phyloP scores from a whole-genome alignment of 441 rosid genomes.

The Kokia cookei region DNA sequence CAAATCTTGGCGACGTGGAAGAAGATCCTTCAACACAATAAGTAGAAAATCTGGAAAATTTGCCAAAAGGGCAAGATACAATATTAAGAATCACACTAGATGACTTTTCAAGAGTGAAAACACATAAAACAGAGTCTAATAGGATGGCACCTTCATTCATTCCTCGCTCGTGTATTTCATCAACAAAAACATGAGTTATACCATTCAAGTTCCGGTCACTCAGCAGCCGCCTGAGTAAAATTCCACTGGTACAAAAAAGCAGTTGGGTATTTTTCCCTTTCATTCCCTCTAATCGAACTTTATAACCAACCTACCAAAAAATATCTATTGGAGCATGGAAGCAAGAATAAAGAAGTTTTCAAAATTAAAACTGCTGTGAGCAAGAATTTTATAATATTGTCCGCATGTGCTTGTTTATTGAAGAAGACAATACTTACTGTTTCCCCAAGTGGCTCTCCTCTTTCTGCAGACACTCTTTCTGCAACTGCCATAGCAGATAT shows the following conservation, averaged over 20 bases:
- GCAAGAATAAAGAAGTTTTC: conserved; percentile 38
- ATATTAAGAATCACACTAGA: background rate
- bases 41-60: conserved; percentile 70
- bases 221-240: conserved; percentile 79
- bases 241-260: conserved; percentile 98
- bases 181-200: conserved; percentile 94
- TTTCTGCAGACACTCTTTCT: conserved; percentile 94
- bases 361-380: conserved; percentile 10
- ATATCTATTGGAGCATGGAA: conserved; percentile 44
- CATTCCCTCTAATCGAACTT: conserved; percentile 98
- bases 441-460: conserved; percentile 99
- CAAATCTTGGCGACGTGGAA: conserved; percentile 90
- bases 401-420: background rate
- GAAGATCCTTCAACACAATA: conserved; percentile 95
- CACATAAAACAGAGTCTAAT: conserved; percentile 1
- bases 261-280: conserved; percentile 92
- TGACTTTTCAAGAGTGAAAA: conserved; percentile 9
- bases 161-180: conserved; percentile 99
- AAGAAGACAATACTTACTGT: conserved; percentile 52
- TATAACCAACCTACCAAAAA: conserved; percentile 92
- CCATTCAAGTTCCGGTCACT: conserved; percentile 91
- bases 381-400: conserved; percentile 1
- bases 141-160: conserved; percentile 88
- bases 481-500: conserved; percentile 97
- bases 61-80: background rate